Percentiles rank a stretch among this genome's conserved stretches.
These are phyloP conservation scores for Leptographium lundbergii DNA, from an alignment of 2,329 filamentous ascomycete species.

Conservation along the genomic window DNA sequence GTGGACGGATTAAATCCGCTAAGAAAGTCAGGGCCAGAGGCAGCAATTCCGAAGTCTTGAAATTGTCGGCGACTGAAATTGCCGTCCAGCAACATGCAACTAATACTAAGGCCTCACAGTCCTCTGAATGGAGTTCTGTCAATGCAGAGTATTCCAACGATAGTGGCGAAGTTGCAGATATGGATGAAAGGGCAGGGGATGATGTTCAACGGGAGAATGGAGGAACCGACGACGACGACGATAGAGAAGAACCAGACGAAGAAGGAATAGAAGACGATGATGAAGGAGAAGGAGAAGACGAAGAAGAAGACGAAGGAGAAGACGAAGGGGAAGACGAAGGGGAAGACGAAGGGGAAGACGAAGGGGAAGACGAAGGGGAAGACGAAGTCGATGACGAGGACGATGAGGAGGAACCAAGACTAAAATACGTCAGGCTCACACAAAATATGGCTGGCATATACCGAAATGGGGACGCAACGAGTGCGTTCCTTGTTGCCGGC, in stretches of 20 bases:
- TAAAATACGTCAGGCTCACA: constrained; percentile 87
- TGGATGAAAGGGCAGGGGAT: no score
- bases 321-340: constrained; percentile 12
- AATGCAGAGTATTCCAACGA: no score
- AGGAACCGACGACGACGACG: no score
- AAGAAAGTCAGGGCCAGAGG: no score
- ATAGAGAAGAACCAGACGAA: no score
- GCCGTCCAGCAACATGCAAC: no score
- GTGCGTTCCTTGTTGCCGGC: constrained; percentile 75
- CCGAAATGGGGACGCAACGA: constrained; percentile 89
- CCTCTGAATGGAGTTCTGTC: no score
- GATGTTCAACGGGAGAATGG: no score
- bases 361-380: constrained; percentile 40
- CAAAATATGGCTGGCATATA: constrained; percentile 70
- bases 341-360: constrained; percentile 25
- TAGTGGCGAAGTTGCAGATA: no score
- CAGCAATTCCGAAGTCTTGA: neutral
- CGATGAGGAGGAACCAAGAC: constrained; percentile 82
- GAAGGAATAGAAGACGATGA: no score
- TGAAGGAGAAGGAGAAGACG: no score
- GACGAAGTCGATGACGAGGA: constrained; percentile 61
- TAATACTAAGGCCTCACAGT: no score
- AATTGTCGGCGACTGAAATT: neutral
- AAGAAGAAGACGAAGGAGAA: accelerated
- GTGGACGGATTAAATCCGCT: neutral